Conservation (phyloP, 495 filamentous ascomycete genomes). For the Talaromyces liani region DNA sequence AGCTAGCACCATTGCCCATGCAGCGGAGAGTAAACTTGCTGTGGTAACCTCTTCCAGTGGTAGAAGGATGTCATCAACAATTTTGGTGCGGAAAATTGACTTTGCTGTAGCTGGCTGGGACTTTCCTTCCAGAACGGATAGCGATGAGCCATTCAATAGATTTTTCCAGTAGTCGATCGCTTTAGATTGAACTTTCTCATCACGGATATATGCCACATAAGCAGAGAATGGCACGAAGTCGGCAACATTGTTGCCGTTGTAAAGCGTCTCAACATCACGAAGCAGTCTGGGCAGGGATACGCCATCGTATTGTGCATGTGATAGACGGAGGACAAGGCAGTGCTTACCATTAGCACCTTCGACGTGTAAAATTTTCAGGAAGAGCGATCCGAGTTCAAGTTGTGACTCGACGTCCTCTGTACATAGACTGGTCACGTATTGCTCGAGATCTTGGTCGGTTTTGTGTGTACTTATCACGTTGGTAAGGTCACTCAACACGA, state of each 20-base stretch:
- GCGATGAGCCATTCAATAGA: slow-evolving; percentile 42
- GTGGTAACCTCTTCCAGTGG: slow-evolving; percentile 44
- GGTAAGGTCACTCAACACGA: slow-evolving; percentile 40
- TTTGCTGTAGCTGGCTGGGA: slow-evolving; percentile 29
- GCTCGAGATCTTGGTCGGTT: slow-evolving; percentile 30
- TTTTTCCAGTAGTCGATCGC: slow-evolving; percentile 41
- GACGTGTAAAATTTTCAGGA: slow-evolving; percentile 47
- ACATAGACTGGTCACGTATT: slow-evolving; percentile 34
- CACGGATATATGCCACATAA: slow-evolving; percentile 30
- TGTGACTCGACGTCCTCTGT: slow-evolving; percentile 27
- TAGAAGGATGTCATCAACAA: slow-evolving; percentile 26
- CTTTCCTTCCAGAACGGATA: slow-evolving; percentile 36
- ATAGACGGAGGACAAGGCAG: slow-evolving; percentile 50
- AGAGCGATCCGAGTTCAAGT: slow-evolving; percentile 47
- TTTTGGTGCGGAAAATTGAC: slow-evolving; percentile 28
- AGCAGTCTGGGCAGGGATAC: slow-evolving; percentile 54
- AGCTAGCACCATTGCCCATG: slow-evolving; percentile 55
- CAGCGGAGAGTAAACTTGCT: slow-evolving; percentile 49
- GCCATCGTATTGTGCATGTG: slow-evolving; percentile 64
- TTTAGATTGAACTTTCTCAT: slow-evolving; percentile 12
- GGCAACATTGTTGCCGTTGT: slow-evolving; percentile 24
- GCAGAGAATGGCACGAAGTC: slow-evolving; percentile 42
- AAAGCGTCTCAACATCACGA: slow-evolving; percentile 37
- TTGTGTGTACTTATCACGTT: slow-evolving; percentile 14
- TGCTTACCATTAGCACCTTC: slow-evolving; percentile 26